Base-by-base conservation (phyloP, 2,329 filamentous ascomycete genomes). In the Microcyclospora tardicrescens region DNA sequence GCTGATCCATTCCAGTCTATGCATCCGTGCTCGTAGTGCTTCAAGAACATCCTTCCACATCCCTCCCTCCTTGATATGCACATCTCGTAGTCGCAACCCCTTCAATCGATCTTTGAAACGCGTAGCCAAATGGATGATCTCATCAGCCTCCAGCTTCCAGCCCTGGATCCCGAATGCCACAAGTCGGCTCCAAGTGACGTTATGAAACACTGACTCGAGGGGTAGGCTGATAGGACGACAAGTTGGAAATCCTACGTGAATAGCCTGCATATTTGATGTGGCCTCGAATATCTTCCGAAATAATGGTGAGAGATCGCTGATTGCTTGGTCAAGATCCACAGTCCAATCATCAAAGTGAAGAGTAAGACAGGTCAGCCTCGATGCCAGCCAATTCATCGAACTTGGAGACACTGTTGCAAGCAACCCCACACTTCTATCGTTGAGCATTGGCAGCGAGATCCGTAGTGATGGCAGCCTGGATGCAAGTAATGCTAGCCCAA, bases 161-260 rank as follows among this genome's bases (percentile, higher is more conserved):
- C 73, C 70, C 46, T 79, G 75, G 15, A 82, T 70, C 2, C 77
- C 77, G 39, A 81, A 72, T 2, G 75, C 74, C 28, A 73, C 66
- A 5, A 82, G 61, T 28, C 71, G 72, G 11, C 71, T 66, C 74
- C 75, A 80, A 33, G 66, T 65, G 6, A 77, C 66, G 40, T 72
- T 61, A 49, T 81, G 75, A 51, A 82, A 80, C 16, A 81, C 64
- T 5, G 69, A 65, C 42, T 78, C 72, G 2, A 81, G 63, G 5
- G 65, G 64, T 14, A 81, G 55, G 15, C 66, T 68, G 2, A 81
- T 58, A 0, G 75, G 75, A 13, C 64, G 55, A 40, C 72, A 65
- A 6, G 69, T 67, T 1, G 73, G 72, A 46, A 81, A 81, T 3
- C 77, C 76, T 28, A 82, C 65, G 48, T 81, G 76, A 13, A 82